Evolutionary conservation across 2,329 filamentous ascomycete genomes (phyloP).

Genomic region (Cladosporium sp.): DNA sequence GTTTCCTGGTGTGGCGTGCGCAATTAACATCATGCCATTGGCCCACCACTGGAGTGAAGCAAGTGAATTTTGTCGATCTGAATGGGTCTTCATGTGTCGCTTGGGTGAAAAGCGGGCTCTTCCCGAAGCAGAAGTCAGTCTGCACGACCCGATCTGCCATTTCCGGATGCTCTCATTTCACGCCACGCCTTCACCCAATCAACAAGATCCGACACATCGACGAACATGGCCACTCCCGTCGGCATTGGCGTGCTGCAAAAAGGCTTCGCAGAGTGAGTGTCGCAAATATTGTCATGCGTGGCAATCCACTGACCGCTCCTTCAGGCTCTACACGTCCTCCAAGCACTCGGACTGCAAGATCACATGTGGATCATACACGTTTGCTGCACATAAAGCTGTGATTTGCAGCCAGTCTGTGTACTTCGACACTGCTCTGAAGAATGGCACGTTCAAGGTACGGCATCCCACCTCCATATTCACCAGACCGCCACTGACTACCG

Average conservation of each 20-base stretch:
- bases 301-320: neutral
- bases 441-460: neutral
- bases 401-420: slow-evolving; percentile 46
- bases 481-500: neutral
- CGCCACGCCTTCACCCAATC: too few species aligned
- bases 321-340: slow-evolving; percentile 21
- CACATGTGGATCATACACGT: slow-evolving; percentile 43
- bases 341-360: slow-evolving; percentile 48
- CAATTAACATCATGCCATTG: too few species aligned
- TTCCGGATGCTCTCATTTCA: too few species aligned
- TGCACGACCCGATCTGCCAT: too few species aligned
- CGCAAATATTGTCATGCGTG: neutral
- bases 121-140: too few species aligned
- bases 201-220: too few species aligned
- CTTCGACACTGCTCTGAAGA: slow-evolving; percentile 27
- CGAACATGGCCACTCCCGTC: neutral
- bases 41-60: too few species aligned
- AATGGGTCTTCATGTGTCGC: too few species aligned
- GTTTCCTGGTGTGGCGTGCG: too few species aligned
- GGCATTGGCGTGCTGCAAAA: neutral
- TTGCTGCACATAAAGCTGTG: slow-evolving; percentile 46
- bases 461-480: too few species aligned
- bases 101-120: too few species aligned
- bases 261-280: neutral
- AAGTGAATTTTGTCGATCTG: too few species aligned